Percentiles rank a stretch among this genome's conserved stretches.
phyloP scores from a whole-genome alignment of 2,329 filamentous ascomycete species.

The Xylaria sp. region DNA sequence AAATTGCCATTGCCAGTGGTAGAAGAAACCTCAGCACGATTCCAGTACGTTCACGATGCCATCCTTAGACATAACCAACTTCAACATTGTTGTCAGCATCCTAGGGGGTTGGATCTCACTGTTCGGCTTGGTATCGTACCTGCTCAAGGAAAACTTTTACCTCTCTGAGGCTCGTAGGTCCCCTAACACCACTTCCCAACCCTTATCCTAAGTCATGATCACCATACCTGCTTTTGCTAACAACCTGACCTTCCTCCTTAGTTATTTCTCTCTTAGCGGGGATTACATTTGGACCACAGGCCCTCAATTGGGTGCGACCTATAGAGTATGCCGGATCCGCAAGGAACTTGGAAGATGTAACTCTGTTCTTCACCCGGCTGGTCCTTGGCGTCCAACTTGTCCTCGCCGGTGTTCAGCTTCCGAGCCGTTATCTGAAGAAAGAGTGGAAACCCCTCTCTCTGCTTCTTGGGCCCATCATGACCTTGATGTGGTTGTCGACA shows the following conservation, averaged over 20 bases:
- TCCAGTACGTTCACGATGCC: slow-evolving; percentile 52
- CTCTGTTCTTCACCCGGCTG: slow-evolving; percentile 84
- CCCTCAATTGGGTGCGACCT: slow-evolving; percentile 78
- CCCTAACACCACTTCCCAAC: not conserved
- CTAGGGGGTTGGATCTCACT: slow-evolving; percentile 88
- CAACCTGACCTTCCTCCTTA: slow-evolving; percentile 48
- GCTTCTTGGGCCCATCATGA: slow-evolving; percentile 86
- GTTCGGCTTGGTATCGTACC: slow-evolving; percentile 90
- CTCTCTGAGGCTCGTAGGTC: slow-evolving; percentile 86
- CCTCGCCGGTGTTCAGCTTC: slow-evolving; percentile 86
- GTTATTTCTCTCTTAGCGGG: slow-evolving; percentile 87
- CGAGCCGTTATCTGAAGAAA: slow-evolving; percentile 79
- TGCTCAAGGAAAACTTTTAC: slow-evolving; percentile 90
- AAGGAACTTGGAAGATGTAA: slow-evolving; percentile 74
- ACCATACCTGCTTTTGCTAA: slow-evolving; percentile 5
- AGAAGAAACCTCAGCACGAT: slow-evolving; percentile 3
- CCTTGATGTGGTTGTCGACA: slow-evolving; percentile 85
- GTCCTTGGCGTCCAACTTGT: slow-evolving; percentile 92
- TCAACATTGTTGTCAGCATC: slow-evolving; percentile 84
- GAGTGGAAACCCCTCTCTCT: slow-evolving; percentile 82
- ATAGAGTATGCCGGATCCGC: slow-evolving; percentile 74
- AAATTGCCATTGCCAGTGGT: not conserved
- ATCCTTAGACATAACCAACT: slow-evolving; percentile 72
- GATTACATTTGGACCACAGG: slow-evolving; percentile 80
- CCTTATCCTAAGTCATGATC: not conserved